Base-by-base conservation (phyloP, 345 rosid genomes). In the Toxicodendron radicans region DNA sequence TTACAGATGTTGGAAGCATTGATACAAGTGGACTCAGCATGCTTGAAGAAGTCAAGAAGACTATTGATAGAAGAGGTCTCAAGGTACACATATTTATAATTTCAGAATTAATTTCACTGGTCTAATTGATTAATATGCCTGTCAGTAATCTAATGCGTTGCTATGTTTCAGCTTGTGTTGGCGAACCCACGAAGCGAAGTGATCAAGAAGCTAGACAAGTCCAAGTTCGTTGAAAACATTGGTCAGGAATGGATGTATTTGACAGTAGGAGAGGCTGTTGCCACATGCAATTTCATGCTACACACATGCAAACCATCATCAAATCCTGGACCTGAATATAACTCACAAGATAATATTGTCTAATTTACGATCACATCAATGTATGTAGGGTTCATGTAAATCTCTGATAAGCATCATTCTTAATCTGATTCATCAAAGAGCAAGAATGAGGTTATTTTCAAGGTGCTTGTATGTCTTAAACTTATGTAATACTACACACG, bases 11-110 rank as follows among this genome's bases (percentile, higher is more conserved):
- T 21, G 97, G 94, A 32, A 88, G 93, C 83, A 93, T 95, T 20
- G 99, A 95, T 76, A 91, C 98, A 7, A 95, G 98, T 53, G 99
- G 99, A 49, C 87, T 93, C 49, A 87, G 95, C 81, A 89, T 92
- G 99, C 85, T 95, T 46, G 93, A 90, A 73, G 99, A 95, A 82
- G 72, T 92, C 64, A 81, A 84, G 89, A 91, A 87, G 83, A 66
- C 49, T 14, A 77, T 66, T 13, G 92, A 89, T 58, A 74, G 88
- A 72, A 90, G 80, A 76, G 88, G 49, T 23, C 86, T 93, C 56
- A 81, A 93, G 97, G 99, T 95, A 86, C 17, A 9, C 0, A 49
- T 46, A 20, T 13, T 33, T 24, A 48, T 27, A 33, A 27, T 71
- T 27, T 24, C 18, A 32, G n/a, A 45, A 2, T 27, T 38, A 30